phyloP scores from a whole-genome alignment of 192 early-diverging fungal genomes.

The Rhizoclosmatium globosum region DNA sequence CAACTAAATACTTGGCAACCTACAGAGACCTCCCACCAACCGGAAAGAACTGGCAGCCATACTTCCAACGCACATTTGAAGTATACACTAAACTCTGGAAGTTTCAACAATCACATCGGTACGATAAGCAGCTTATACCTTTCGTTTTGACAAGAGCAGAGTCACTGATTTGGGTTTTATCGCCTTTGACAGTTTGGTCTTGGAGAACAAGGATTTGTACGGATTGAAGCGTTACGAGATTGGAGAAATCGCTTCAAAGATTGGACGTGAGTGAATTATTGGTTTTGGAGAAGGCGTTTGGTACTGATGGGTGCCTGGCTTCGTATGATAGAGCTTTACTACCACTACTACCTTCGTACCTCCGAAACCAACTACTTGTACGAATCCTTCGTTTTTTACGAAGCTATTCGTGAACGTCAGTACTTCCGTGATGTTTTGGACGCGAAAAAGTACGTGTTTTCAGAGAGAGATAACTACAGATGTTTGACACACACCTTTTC shows the following conservation, averaged over 20 bases:
- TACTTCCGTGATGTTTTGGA: slow-evolving; percentile 97
- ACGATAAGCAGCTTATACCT: background rate
- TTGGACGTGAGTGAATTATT: slow-evolving; percentile 81
- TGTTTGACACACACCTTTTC: background rate
- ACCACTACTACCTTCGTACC: slow-evolving; percentile 78
- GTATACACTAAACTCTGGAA: slow-evolving; percentile 98
- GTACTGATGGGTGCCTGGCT: background rate
- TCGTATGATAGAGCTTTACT: slow-evolving; percentile 53
- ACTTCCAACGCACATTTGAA: slow-evolving; percentile 98
- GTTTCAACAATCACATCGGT: slow-evolving; percentile 93
- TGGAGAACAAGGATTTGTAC: slow-evolving; percentile 90
- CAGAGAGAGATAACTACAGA: background rate
- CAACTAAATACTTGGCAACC: background rate
- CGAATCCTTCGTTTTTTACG: slow-evolving; percentile 95
- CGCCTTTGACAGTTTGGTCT: slow-evolving; percentile 61
- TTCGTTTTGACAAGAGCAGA: too few relatives aligned
- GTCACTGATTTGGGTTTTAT: background rate
- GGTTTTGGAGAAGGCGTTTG: background rate
- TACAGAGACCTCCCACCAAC: slow-evolving; percentile 86
- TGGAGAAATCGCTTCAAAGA: slow-evolving; percentile 97
- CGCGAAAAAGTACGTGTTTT: slow-evolving; percentile 75
- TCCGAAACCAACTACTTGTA: slow-evolving; percentile 96
- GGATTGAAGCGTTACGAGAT: slow-evolving; percentile 97
- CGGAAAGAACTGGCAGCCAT: slow-evolving; percentile 84
- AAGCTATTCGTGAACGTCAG: slow-evolving; percentile 91